Conservation (phyloP, 2,329 filamentous ascomycete species). For the Epichloe scottii region DNA sequence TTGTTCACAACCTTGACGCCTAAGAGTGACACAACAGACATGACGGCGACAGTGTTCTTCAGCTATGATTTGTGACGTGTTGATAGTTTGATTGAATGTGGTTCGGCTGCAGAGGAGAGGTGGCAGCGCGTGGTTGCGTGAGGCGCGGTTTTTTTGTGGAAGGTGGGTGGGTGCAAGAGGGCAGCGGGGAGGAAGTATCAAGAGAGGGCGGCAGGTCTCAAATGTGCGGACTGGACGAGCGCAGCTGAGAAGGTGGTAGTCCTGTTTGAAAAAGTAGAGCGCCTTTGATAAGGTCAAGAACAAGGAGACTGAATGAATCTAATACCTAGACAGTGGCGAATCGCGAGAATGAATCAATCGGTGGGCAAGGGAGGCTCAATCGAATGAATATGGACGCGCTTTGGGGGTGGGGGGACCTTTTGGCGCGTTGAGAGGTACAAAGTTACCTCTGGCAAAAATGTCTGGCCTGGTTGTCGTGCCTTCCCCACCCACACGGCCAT, state of each 20-base stretch:
- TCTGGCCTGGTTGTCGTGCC: background rate
- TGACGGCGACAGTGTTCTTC: slow-evolving; percentile 24
- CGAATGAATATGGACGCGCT: background rate
- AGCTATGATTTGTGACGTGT: background rate
- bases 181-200: slow-evolving; percentile 2
- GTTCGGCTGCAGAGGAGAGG: background rate
- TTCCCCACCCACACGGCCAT: too few species aligned
- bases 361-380: background rate
- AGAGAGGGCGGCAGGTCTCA: background rate
- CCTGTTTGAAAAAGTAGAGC: too few species aligned
- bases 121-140: background rate
- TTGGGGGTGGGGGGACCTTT: slow-evolving; percentile 8
- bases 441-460: background rate
- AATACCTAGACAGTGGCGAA: background rate
- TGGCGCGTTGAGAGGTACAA: slow-evolving; percentile 19
- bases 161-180: slow-evolving; percentile 4
- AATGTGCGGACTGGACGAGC: too few species aligned
- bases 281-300: background rate
- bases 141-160: background rate
- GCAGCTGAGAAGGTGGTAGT: too few species aligned
- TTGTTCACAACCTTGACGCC: slow-evolving; percentile 97
- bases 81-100: background rate
- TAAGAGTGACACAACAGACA: slow-evolving; percentile 94
- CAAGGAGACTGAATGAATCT: background rate
- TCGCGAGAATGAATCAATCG: background rate